These are phyloP conservation scores for Tillandsia leiboldiana DNA, from an alignment of 176 grass and related monocot genomes.

Conservation along the genomic window DNA sequence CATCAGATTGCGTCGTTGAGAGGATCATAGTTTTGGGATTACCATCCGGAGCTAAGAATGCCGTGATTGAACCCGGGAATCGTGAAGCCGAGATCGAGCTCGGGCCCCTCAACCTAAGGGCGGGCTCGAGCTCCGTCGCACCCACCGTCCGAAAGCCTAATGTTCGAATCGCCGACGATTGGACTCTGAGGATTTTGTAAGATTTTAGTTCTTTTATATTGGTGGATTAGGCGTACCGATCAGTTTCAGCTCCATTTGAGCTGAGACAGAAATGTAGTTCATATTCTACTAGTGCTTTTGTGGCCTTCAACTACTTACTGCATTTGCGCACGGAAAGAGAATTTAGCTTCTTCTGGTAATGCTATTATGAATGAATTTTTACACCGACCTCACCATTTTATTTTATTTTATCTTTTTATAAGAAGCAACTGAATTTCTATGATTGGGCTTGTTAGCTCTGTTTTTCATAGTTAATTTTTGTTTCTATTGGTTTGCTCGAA, in stretches of 20 bases:
- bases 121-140: constrained; percentile 40
- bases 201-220: not conserved
- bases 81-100: constrained; percentile 47
- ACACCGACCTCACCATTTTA: too few species aligned
- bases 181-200: constrained; percentile 31
- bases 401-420: too few species aligned
- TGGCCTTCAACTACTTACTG: too few species aligned
- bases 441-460: too few species aligned
- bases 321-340: too few species aligned
- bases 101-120: constrained; percentile 59
- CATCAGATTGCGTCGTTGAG: constrained; percentile 58
- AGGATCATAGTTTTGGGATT: constrained; percentile 74
- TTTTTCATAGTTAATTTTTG: too few species aligned
- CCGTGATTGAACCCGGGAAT: constrained; percentile 67
- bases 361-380: too few species aligned
- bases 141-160: constrained; percentile 68
- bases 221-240: not conserved
- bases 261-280: not conserved
- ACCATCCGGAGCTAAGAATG: constrained; percentile 58
- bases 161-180: constrained; percentile 59
- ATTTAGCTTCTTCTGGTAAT: too few species aligned
- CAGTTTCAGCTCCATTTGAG: not conserved
- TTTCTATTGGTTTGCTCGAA: too few species aligned
- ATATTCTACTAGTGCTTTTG: not conserved
- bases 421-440: too few species aligned